phyloP scores from a whole-genome alignment of 108 stramenopile genomes.

The Nitzschia sp. region DNA sequence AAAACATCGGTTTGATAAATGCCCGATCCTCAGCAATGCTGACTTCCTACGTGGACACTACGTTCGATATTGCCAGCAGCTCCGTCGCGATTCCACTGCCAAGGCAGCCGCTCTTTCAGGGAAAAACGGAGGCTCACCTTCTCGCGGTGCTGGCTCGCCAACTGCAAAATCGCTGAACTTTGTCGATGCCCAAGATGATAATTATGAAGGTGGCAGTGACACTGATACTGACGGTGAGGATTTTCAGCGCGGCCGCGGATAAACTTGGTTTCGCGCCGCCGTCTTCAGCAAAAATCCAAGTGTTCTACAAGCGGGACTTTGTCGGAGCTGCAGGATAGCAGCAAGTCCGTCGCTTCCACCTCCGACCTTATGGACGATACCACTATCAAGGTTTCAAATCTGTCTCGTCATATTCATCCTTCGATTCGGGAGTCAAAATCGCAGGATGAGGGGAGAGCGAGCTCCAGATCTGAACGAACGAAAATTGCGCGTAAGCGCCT shows the following conservation, averaged over 20 bases:
- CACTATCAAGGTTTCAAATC: background rate
- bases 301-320: background rate
- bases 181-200: no score
- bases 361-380: background rate
- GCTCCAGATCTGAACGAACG: no score
- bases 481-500: no score
- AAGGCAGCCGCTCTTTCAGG: background rate
- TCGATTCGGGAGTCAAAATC: no score
- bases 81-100: background rate
- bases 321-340: background rate
- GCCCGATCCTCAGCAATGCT: no score
- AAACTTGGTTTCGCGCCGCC: constrained; percentile 8
- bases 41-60: no score
- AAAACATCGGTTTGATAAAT: no score
- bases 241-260: constrained; percentile 10
- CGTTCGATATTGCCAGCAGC: background rate
- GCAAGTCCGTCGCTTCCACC: background rate
- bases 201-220: background rate
- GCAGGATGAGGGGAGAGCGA: no score
- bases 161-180: no score
- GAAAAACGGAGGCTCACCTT: no score
- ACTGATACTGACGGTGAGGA: background rate
- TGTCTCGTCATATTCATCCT: no score
- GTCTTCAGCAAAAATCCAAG: background rate
- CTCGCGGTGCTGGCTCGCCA: no score